phyloP scores from a whole-genome alignment of 768 basidiomycete genomes.

The Austroboletus festivus region DNA sequence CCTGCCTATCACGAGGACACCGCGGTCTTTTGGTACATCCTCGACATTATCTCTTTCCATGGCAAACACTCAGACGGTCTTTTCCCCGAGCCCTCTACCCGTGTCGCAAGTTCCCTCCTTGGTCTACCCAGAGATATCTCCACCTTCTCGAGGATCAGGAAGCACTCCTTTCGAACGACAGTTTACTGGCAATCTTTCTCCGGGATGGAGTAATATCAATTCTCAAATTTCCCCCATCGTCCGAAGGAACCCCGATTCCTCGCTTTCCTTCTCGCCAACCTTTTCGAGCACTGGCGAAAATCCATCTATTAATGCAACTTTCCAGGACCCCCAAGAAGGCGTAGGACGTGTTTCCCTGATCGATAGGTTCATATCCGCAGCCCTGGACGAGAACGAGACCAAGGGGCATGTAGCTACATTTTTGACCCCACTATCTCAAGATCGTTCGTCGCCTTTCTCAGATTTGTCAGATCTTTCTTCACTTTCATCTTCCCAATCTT shows the following conservation, averaged over 20 bases:
- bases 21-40: constrained; percentile 8
- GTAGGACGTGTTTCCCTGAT: constrained; percentile 23
- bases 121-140: constrained; percentile 25
- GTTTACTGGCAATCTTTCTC: constrained; percentile 20
- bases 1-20: constrained; percentile 2
- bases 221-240: constrained; percentile 24
- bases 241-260: constrained; percentile 3
- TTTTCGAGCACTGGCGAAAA: neutral
- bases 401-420: neutral
- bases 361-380: constrained; percentile 28
- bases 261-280: constrained; percentile 7
- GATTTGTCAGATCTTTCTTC: constrained; percentile 30
- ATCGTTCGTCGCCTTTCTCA: constrained; percentile 24
- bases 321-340: constrained; percentile 8
- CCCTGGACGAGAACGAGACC: constrained; percentile 11
- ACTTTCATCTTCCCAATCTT: constrained; percentile 24
- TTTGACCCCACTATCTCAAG: constrained; percentile 5
- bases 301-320: neutral
- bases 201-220: constrained; percentile 21
- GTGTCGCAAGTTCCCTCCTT: constrained; percentile 16
- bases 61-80: constrained; percentile 11
- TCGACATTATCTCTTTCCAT: constrained; percentile 12
- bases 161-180: constrained; percentile 31
- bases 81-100: constrained; percentile 29
- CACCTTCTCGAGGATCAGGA: constrained; percentile 23